Evolutionary conservation across 2,329 filamentous ascomycete genomes (phyloP).

Genomic region (Calonectria montana): DNA sequence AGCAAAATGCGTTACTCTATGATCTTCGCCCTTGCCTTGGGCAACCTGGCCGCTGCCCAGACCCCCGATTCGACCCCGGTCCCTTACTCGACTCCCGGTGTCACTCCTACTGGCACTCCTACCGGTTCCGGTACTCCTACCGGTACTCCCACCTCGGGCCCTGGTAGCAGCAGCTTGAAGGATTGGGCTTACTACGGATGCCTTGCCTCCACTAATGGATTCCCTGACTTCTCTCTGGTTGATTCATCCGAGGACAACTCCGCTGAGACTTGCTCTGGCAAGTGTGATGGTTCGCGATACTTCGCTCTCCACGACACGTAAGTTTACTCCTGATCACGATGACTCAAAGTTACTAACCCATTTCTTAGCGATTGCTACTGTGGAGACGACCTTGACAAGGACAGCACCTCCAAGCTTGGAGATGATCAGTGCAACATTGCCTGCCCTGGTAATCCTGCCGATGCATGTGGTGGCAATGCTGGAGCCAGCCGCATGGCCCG

Average conservation of each 20-base stretch:
- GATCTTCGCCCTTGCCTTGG: slow-evolving; percentile 46
- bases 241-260: slow-evolving; percentile 29
- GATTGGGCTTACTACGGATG: slow-evolving; percentile 44
- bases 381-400: slow-evolving; percentile 29
- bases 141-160: slow-evolving; percentile 12
- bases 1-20: slow-evolving; percentile 47
- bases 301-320: slow-evolving; percentile 41
- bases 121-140: slow-evolving; percentile 2
- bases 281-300: slow-evolving; percentile 39
- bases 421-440: slow-evolving; percentile 37
- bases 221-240: slow-evolving; percentile 39
- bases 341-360: slow-evolving; percentile 1
- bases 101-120: slow-evolving; percentile 8
- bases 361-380: slow-evolving; percentile 46
- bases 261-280: slow-evolving; percentile 34
- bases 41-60: slow-evolving; percentile 44
- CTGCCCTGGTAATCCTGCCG: slow-evolving; percentile 42
- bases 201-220: slow-evolving; percentile 39
- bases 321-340: slow-evolving; percentile 10
- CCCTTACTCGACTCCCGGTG: background rate
- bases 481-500: slow-evolving; percentile 24
- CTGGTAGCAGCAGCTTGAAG: slow-evolving; percentile 23
- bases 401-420: slow-evolving; percentile 16
- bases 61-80: slow-evolving; percentile 11
- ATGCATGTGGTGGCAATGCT: slow-evolving; percentile 42